Evolutionary conservation across 768 basidiomycete genomes (phyloP).

Genomic region (Naganishia randhawae): DNA sequence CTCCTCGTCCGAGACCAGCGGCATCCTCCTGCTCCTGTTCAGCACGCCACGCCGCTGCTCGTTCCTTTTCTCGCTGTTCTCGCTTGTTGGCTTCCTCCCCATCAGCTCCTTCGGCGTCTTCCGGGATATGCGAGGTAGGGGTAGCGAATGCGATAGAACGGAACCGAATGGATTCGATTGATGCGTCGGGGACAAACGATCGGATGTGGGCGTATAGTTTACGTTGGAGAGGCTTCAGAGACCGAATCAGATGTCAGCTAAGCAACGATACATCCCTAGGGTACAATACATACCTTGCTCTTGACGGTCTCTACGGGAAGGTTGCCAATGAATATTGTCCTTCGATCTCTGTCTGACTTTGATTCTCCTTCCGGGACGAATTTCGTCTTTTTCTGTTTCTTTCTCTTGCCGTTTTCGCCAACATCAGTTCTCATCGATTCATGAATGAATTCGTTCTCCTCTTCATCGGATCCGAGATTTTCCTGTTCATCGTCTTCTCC

Average conservation of each 20-base stretch:
- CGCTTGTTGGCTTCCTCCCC: slow-evolving; percentile 38
- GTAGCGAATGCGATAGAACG: slow-evolving; percentile 86
- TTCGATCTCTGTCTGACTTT: slow-evolving; percentile 64
- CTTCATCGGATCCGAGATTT: slow-evolving; percentile 34
- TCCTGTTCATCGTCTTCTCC: slow-evolving; percentile 30
- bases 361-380: slow-evolving; percentile 69
- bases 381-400: slow-evolving; percentile 51
- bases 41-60: slow-evolving; percentile 48
- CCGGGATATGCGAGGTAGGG: slow-evolving; percentile 66
- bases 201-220: slow-evolving; percentile 73
- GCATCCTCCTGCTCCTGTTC: slow-evolving; percentile 51
- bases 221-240: slow-evolving; percentile 66
- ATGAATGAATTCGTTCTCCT: slow-evolving; percentile 37
- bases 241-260: background rate
- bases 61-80: slow-evolving; percentile 45
- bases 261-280: slow-evolving; percentile 1
- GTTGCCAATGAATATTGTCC: slow-evolving; percentile 91
- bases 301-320: slow-evolving; percentile 71
- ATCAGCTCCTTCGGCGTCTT: slow-evolving; percentile 39
- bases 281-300: slow-evolving; percentile 60
- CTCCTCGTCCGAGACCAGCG: slow-evolving; percentile 49
- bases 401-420: slow-evolving; percentile 33
- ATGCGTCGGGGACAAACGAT: slow-evolving; percentile 65
- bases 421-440: slow-evolving; percentile 47
- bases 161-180: slow-evolving; percentile 88